A percentile compares a stretch with the other conserved stretches of the same genome.
Conservation (phyloP, 805 yeast genomes). For the Hanseniaspora singularis region DNA sequence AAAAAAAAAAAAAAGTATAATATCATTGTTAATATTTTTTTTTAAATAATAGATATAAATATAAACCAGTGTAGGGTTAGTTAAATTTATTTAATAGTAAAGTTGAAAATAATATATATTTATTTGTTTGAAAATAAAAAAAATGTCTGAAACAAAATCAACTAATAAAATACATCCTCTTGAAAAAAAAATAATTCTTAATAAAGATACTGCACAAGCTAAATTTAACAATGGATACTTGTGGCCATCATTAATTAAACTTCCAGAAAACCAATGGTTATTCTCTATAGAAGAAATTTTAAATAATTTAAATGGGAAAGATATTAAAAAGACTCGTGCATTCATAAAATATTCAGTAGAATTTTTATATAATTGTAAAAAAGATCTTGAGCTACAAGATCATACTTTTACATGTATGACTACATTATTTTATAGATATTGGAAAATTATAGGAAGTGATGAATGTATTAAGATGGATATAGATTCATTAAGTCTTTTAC, state of each 20-base stretch:
- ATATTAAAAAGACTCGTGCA: slow-evolving; percentile 23
- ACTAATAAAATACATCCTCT: not conserved
- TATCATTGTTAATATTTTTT: too few relatives aligned
- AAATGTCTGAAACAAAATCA: not conserved
- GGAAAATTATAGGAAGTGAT: slow-evolving; percentile 24
- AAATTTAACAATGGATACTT: slow-evolving; percentile 23
- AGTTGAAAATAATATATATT: too few relatives aligned
- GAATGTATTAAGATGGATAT: slow-evolving; percentile 21
- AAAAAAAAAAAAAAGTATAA: too few relatives aligned
- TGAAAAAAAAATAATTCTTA: slow-evolving; percentile 13
- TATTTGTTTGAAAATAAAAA: too few relatives aligned
- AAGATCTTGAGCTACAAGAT: slow-evolving; percentile 27
- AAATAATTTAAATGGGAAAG: slow-evolving; percentile 24
- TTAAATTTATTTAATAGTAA: too few relatives aligned
- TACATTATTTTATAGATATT: slow-evolving; percentile 27
- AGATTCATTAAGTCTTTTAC: slow-evolving; percentile 25
- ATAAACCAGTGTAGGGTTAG: too few relatives aligned
- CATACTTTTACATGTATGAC: slow-evolving; percentile 30
- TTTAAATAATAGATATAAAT: too few relatives aligned
- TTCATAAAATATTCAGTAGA: slow-evolving; percentile 28
- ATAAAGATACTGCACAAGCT: slow-evolving; percentile 10
- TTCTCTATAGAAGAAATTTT: slow-evolving; percentile 25
- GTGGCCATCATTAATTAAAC: slow-evolving; percentile 29
- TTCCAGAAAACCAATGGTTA: slow-evolving; percentile 27
- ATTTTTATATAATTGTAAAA: slow-evolving; percentile 29